These are phyloP conservation scores for Talaromyces marneffei DNA, from an alignment of 2,329 filamentous ascomycete genomes.

Conservation along the genomic window DNA sequence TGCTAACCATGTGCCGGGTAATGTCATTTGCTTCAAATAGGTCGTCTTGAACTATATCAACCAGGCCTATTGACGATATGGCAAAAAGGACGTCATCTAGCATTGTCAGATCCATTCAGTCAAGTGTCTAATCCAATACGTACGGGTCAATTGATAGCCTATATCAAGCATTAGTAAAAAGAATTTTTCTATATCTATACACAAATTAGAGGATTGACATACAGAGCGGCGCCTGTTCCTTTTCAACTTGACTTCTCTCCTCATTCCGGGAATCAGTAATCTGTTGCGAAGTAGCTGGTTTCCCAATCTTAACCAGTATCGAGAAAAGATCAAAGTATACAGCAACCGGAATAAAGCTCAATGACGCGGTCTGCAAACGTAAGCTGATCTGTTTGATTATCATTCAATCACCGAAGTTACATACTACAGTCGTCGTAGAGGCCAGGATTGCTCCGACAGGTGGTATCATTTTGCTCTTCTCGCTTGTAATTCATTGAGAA, in stretches of 20 bases:
- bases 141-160: slow-evolving; percentile 23
- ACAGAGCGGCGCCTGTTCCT: slow-evolving; percentile 21
- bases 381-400: not conserved
- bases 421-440: slow-evolving; percentile 24
- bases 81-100: slow-evolving; percentile 34
- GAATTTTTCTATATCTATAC: too few species aligned
- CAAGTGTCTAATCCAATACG: not conserved
- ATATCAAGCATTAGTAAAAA: not conserved
- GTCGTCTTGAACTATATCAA: slow-evolving; percentile 29
- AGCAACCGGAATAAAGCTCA: slow-evolving; percentile 36
- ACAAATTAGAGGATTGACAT: slow-evolving; percentile 7
- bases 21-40: slow-evolving; percentile 29
- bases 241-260: slow-evolving; percentile 14
- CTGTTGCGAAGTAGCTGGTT: slow-evolving; percentile 24
- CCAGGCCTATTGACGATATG: slow-evolving; percentile 32
- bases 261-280: slow-evolving; percentile 23
- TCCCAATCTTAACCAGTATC: slow-evolving; percentile 22
- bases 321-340: slow-evolving; percentile 32
- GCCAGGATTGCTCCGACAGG: slow-evolving; percentile 24
- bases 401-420: slow-evolving; percentile 5
- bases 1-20: slow-evolving; percentile 30
- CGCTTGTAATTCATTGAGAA: not conserved
- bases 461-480: slow-evolving; percentile 12
- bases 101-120: not conserved
- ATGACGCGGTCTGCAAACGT: slow-evolving; percentile 24